Evolutionary conservation across 495 filamentous ascomycete species (phyloP).

Genomic region (Lophium mytilinum): DNA sequence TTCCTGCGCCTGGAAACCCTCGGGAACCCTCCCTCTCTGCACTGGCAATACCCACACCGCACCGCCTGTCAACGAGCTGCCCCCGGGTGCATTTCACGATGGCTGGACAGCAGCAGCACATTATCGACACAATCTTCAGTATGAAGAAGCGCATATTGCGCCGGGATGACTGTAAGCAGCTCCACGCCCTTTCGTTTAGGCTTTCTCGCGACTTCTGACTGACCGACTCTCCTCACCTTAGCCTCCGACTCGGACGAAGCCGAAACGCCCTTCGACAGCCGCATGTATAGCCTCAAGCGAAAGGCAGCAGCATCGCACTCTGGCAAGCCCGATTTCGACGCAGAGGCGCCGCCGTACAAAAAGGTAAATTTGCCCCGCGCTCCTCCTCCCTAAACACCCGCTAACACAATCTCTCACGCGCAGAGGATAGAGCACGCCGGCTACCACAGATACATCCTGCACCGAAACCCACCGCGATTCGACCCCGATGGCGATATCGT

Average conservation of each 20-base stretch:
- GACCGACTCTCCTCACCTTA: conserved; percentile 29
- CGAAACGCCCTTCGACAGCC: conserved; percentile 69
- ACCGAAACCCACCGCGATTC: conserved; percentile 61
- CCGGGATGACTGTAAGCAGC: conserved; percentile 28
- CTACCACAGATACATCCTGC: conserved; percentile 74
- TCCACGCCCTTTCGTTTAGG: background rate
- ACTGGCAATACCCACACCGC: conserved; percentile 5
- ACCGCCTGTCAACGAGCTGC: background rate
- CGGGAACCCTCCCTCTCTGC: background rate
- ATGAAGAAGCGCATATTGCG: conserved; percentile 61
- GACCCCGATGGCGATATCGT: conserved; percentile 85
- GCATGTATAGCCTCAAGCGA: conserved; percentile 83
- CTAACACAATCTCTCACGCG: conserved; percentile 5
- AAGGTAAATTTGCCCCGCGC: conserved; percentile 48
- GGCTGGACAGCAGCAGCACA: conserved; percentile 61
- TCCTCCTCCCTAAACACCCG: background rate
- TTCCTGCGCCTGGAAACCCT: too few species aligned
- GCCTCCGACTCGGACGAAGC: conserved; percentile 79
- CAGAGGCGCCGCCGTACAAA: conserved; percentile 72
- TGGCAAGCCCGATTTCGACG: conserved; percentile 61
- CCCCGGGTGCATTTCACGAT: conserved; percentile 41
- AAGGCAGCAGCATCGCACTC: conserved; percentile 72
- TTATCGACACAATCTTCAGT: conserved; percentile 63
- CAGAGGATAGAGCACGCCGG: conserved; percentile 81
- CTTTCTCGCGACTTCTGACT: conserved; percentile 21